phyloP scores from a whole-genome alignment of 176 grass and related monocot species.

The Musa schizocarpa region DNA sequence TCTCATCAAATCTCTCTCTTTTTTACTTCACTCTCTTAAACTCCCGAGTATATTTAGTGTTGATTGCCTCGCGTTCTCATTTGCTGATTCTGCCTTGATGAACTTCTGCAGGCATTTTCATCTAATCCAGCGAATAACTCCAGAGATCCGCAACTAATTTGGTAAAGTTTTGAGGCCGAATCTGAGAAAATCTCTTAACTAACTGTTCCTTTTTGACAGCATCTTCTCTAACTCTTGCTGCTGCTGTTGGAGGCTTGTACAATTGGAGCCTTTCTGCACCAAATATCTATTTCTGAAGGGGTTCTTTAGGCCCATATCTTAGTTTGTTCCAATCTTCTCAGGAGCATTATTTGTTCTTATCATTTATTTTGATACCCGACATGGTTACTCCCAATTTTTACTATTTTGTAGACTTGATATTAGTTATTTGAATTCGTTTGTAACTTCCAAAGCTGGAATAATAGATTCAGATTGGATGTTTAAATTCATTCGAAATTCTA shows the following conservation, averaged over 20 bases:
- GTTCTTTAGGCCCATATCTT: not conserved
- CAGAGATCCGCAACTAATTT: slow-evolving; percentile 75
- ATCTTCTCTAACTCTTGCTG: slow-evolving; percentile 40
- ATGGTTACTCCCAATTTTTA: too few relatives aligned
- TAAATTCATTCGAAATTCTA: too few relatives aligned
- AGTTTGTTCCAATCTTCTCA: too few relatives aligned
- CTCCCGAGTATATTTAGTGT: too few relatives aligned
- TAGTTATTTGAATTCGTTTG: too few relatives aligned
- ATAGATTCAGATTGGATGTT: too few relatives aligned
- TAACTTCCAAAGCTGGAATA: too few relatives aligned
- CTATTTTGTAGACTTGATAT: too few relatives aligned
- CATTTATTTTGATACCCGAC: not conserved
- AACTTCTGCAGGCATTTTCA: slow-evolving; percentile 43
- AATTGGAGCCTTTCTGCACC: slow-evolving; percentile 31
- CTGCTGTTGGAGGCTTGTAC: slow-evolving; percentile 47
- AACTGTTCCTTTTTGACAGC: slow-evolving; percentile 31
- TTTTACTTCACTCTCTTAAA: too few relatives aligned
- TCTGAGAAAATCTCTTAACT: slow-evolving; percentile 23
- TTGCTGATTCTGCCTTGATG: not conserved
- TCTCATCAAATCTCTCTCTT: too few relatives aligned
- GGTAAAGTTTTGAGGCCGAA: slow-evolving; percentile 61
- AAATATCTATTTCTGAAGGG: not conserved
- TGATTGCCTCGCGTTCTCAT: not conserved
- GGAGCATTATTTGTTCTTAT: too few relatives aligned
- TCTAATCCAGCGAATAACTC: slow-evolving; percentile 75